These are phyloP conservation scores for Cyclotella distinguenda DNA, from an alignment of 108 stramenopile species.

Conservation along the genomic window DNA sequence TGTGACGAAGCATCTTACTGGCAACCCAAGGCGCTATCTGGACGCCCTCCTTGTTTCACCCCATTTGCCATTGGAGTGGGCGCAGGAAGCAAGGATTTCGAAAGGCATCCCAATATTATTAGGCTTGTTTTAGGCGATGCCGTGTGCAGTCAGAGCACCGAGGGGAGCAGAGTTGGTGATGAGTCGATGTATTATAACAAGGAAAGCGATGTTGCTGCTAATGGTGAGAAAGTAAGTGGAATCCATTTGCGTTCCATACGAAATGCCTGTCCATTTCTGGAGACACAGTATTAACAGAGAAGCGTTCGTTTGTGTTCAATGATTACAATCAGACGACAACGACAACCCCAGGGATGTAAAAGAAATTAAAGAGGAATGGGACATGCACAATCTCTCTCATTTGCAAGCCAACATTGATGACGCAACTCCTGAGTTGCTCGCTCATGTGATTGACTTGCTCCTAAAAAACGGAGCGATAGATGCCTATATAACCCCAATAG, in stretches of 20 bases:
- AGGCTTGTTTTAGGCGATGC: slow-evolving; percentile 78
- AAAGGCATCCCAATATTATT: slow-evolving; percentile 87
- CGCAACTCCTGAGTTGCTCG: slow-evolving; percentile 81
- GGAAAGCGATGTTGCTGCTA: background rate
- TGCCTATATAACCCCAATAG: slow-evolving; percentile 84
- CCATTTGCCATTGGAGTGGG: slow-evolving; percentile 76
- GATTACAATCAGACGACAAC: background rate
- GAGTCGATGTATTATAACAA: background rate
- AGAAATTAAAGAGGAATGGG: slow-evolving; percentile 31
- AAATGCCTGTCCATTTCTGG: too few relatives aligned
- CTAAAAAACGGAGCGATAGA: slow-evolving; percentile 77
- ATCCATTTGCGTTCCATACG: background rate
- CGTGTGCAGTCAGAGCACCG: background rate
- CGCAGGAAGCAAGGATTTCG: slow-evolving; percentile 92
- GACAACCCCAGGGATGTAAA: background rate
- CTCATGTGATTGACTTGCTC: slow-evolving; percentile 68
- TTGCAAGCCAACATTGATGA: slow-evolving; percentile 92
- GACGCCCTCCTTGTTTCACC: slow-evolving; percentile 77
- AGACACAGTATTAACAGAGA: background rate
- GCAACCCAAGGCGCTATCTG: slow-evolving; percentile 27
- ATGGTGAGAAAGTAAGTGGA: slow-evolving; percentile 24
- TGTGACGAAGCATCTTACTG: slow-evolving; percentile 1
- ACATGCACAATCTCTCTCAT: slow-evolving; percentile 53
- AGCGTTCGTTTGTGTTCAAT: background rate
- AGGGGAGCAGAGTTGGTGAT: background rate